Evolutionary conservation across 2,329 filamentous ascomycete genomes (phyloP).

Genomic region (Colletotrichum sp.): DNA sequence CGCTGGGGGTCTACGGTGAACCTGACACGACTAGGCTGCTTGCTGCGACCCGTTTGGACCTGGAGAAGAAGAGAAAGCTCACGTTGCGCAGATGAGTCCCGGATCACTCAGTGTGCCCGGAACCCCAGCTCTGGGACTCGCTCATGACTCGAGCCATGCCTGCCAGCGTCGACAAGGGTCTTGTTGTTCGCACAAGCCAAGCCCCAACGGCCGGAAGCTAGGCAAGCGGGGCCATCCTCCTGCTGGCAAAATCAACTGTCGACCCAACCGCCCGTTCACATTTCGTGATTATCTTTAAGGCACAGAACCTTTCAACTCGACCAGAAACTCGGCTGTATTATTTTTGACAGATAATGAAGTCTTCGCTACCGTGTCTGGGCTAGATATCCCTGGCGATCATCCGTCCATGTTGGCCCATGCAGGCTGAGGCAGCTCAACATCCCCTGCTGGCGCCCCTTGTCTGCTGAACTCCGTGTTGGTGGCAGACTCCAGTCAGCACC

Average conservation of each 20-base stretch:
- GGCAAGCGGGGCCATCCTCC: background rate
- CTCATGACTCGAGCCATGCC: background rate
- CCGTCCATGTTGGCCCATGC: background rate
- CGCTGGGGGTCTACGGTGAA: background rate
- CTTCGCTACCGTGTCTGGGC: background rate
- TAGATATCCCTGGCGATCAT: background rate
- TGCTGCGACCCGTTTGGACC: background rate
- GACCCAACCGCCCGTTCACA: background rate
- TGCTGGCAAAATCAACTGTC: background rate
- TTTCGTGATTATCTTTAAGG: background rate
- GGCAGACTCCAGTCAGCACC: background rate
- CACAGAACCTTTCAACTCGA: background rate
- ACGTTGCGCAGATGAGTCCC: background rate
- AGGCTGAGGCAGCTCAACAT: background rate
- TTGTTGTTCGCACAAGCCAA: background rate
- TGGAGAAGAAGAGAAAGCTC: background rate
- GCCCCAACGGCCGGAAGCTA: background rate
- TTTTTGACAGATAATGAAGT: background rate
- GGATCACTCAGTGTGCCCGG: background rate
- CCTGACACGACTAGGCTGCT: background rate
- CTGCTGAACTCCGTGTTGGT: background rate
- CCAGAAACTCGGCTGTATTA: background rate
- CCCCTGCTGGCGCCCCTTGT: background rate
- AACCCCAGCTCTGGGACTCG: background rate
- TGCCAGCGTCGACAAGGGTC: background rate